Percentiles rank a stretch among this genome's conserved stretches.
Conservation (phyloP, 2,329 filamentous ascomycete genomes). For the Aspergillus sp. region DNA sequence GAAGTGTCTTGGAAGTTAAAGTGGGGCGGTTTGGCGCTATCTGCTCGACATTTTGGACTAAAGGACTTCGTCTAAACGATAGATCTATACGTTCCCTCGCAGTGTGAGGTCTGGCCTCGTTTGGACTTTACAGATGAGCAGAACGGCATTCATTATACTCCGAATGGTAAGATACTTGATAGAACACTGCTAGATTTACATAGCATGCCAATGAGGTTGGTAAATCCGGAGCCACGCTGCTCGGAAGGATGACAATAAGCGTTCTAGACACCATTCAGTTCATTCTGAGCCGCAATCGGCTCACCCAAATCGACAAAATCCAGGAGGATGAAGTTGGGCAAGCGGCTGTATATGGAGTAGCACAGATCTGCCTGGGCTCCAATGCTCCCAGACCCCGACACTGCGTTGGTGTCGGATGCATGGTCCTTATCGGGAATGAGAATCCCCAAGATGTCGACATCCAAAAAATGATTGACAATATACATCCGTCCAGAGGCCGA, state of each 20-base stretch:
- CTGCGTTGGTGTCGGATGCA: constrained; percentile 47
- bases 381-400: constrained; percentile 45
- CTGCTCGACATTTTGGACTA: background rate
- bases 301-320: constrained; percentile 51
- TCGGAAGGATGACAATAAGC: background rate
- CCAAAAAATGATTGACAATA: constrained; percentile 53
- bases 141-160: background rate
- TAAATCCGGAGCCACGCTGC: background rate
- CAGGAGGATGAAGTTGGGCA: constrained; percentile 47
- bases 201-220: background rate
- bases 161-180: background rate
- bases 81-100: background rate
- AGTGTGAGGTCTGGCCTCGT: background rate
- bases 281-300: constrained; percentile 43
- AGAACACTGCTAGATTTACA: background rate
- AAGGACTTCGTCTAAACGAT: background rate
- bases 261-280: constrained; percentile 39
- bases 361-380: constrained; percentile 45
- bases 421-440: constrained; percentile 45
- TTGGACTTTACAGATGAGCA: background rate
- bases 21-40: background rate
- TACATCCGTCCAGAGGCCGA: constrained; percentile 46
- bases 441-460: constrained; percentile 45
- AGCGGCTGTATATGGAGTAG: constrained; percentile 38
- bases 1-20: background rate